Evolutionary conservation across 208 protist genomes (phyloP).

Genomic region (Acanthamoeba divionensis): DNA sequence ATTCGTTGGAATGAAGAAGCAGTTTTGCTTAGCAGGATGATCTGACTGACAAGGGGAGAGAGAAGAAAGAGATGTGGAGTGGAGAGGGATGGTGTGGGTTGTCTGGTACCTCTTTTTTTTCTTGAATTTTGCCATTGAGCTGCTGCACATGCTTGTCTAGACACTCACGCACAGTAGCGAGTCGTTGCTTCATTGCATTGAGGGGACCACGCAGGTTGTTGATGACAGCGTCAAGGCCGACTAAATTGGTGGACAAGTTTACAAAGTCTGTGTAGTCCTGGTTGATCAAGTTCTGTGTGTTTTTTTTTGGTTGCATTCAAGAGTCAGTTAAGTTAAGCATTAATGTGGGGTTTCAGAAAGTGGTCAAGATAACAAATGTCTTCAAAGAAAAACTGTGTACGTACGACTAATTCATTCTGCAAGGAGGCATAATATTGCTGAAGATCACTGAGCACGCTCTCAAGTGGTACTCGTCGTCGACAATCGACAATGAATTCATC

Average conservation of each 20-base stretch:
- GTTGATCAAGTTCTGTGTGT: too few species aligned
- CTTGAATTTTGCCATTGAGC: neutral
- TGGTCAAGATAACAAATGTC: too few species aligned
- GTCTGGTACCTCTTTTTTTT: neutral
- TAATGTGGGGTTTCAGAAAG: too few species aligned
- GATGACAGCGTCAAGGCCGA: conserved; percentile 14
- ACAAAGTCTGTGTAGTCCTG: conserved; percentile 45
- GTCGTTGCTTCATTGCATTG: neutral
- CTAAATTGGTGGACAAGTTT: conserved; percentile 47
- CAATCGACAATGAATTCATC: conserved; percentile 44
- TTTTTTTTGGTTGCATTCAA: too few species aligned
- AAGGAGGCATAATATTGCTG: conserved; percentile 18
- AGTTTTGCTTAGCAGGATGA: too few species aligned
- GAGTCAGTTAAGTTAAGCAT: too few species aligned
- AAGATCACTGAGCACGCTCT: conserved; percentile 50
- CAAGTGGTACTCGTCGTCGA: neutral
- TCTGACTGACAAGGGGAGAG: too few species aligned
- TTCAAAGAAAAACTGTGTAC: too few species aligned
- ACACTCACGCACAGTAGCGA: neutral
- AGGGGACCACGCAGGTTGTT: conserved; percentile 12
- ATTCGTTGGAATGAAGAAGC: too few species aligned
- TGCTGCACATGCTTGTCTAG: neutral
- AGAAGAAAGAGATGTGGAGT: too few species aligned
- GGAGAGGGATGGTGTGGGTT: too few species aligned
- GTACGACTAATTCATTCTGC: conserved; percentile 4